phyloP scores from a whole-genome alignment of 2,329 filamentous ascomycete genomes.

The Grosmannia clavigera region DNA sequence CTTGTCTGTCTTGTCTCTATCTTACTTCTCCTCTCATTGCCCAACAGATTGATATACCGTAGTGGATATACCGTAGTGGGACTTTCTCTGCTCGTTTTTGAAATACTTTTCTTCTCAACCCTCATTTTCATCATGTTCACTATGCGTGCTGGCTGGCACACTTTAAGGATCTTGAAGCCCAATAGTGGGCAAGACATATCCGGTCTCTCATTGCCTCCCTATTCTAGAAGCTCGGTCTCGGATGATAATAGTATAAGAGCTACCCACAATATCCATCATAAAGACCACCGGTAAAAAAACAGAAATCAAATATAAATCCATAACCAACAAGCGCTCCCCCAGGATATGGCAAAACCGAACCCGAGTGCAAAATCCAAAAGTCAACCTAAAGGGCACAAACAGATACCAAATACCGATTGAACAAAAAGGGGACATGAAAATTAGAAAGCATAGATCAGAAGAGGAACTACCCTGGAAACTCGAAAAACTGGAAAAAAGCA shows the following conservation, averaged over 20 bases:
- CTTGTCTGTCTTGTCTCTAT: neutral
- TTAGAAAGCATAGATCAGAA: neutral
- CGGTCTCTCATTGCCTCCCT: neutral
- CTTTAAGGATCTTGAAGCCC: neutral
- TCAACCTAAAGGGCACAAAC: neutral
- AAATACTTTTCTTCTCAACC: neutral
- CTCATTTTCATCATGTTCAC: neutral
- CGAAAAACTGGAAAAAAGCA: neutral
- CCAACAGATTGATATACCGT: neutral
- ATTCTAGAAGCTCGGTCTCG: neutral
- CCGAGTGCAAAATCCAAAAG: neutral
- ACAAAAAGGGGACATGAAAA: neutral
- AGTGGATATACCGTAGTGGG: neutral
- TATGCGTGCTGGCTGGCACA: neutral
- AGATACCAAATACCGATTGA: neutral
- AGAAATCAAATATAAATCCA: neutral
- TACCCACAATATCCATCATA: no score
- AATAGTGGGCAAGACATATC: neutral
- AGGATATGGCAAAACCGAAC: neutral
- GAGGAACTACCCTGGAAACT: neutral
- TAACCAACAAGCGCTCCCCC: neutral
- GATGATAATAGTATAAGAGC: neutral
- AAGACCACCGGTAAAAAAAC: neutral
- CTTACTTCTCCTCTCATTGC: no score
- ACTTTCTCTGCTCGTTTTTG: neutral